Base-by-base conservation (phyloP, 805 yeast species). In the Starmera amethionina region DNA sequence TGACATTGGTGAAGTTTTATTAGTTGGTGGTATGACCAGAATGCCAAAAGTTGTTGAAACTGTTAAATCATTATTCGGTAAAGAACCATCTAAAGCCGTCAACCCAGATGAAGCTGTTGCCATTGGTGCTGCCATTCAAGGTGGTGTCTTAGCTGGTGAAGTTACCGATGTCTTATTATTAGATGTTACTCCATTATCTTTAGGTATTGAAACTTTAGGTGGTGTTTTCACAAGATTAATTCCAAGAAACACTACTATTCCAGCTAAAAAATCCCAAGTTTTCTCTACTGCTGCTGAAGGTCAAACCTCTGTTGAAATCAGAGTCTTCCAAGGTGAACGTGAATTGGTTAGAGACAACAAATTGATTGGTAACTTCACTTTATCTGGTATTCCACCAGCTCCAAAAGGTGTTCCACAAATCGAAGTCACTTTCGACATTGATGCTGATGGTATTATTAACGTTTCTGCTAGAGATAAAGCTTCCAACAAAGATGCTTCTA, bases 61-160 rank as follows among this genome's bases (percentile, higher is more conserved):
- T 29, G 90, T 84, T 36, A 72, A 71, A 53, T 64, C 67, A 9
- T 53, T 79, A 33, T 84, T 84, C 56, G 68, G 70, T 37, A 79
- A 72, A 57, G 72, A 72, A 52, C 89, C 90, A 37, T 81, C 81
- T 43, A 77, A 80, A 45, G 75, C 78, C 36, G 88, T 84, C 16
- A 84, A 84, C 62, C 94, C 94, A 34, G 94, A 84, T 61, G 94
- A 84, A 64, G 89, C 93, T 30, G 94, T 84, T 42, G 93, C 94
- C 46, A 66, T 84, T 51, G 94, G 94, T 60, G 94, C 94, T 32
- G 93, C 94, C 42, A 82, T 84, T 51, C 94, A 84, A 65, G 94
- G 90, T 59, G 94, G 89, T 48, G 80, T 84, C 40, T 66, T 84
- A 45, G 81, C 89, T 18, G 94, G 94, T 54, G 88, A 82, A 60